These are phyloP conservation scores for Pleurotus platypus DNA, from an alignment of 768 basidiomycete species.

Conservation along the genomic window DNA sequence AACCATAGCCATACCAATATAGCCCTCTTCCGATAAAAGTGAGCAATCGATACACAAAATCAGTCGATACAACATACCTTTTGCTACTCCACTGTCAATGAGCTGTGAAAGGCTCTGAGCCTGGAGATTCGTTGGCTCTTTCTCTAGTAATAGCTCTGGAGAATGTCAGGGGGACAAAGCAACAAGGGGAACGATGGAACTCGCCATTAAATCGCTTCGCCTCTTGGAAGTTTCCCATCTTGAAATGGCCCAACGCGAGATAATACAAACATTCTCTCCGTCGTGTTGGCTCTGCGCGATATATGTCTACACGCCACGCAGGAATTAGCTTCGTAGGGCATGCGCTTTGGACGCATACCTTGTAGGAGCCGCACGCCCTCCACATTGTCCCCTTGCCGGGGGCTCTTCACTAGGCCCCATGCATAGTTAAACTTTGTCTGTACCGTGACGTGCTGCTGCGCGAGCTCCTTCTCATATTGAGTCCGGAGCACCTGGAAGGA, in stretches of 20 bases:
- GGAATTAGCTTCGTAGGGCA: neutral
- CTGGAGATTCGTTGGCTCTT: constrained; percentile 92
- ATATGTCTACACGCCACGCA: constrained; percentile 63
- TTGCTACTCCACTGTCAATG: constrained; percentile 81
- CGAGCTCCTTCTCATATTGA: constrained; percentile 88
- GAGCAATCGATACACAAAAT: neutral
- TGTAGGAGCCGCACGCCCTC: constrained; percentile 90
- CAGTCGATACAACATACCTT: constrained; percentile 46
- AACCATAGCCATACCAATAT: constrained; percentile 95
- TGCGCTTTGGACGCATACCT: constrained; percentile 35
- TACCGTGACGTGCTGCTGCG: constrained; percentile 79
- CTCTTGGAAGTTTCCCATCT: constrained; percentile 93
- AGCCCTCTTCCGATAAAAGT: constrained; percentile 66
- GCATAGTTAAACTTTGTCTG: constrained; percentile 98
- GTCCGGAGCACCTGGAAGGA: constrained; percentile 65
- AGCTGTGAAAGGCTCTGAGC: constrained; percentile 81
- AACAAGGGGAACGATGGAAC: constrained; percentile 20
- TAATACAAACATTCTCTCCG: constrained; percentile 96
- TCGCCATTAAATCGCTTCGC: constrained; percentile 90
- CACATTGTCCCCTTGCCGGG: constrained; percentile 77
- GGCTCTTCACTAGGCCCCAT: constrained; percentile 96
- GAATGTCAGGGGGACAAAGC: neutral
- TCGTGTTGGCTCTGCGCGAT: constrained; percentile 80
- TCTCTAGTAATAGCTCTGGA: constrained; percentile 78
- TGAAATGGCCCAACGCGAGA: constrained; percentile 93